Evolutionary conservation across 1,139 yeast species (phyloP), one percentile per base, ranked within the genome.

Genomic region (Pichia sp.): DNA sequence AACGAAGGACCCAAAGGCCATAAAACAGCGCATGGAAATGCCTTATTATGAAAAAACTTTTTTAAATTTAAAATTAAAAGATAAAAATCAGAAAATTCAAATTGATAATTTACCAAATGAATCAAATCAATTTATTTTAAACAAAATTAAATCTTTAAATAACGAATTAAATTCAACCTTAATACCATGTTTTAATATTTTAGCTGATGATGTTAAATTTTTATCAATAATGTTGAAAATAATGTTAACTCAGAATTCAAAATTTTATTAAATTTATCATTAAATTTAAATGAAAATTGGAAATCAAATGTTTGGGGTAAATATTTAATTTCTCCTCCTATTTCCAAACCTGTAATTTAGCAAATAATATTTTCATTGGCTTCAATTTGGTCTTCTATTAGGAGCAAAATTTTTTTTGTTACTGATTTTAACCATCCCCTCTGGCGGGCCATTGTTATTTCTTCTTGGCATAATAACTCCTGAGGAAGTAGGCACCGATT

Each of bases 141-240:
- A 45, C 12, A 63, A 60, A 39, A 51, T 61, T 10, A 40, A 47
- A 6, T 43, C 33, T 23, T 43, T 54, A 11, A 46, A 54, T 12
- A 52, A 49, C 6, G 64, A 62, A 38, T 47, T 62, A 27, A 51
- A 49, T 30, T 47, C 51, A 26, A 60, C 58, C 35, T 49, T 60
- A 23, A 47, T 55, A 4, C 63, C 62, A 4, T 61, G 65, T 42
- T 60, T 57, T 37, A 47, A 52, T 16, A 49, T 51, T 8, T 46
- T 63, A 12, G 36, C 50, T 35, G 47, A 48, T 4, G 67, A 63
- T 49, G 56, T 59, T 10, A 53, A 54, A 32, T 61, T 49, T 45
- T 46, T 63, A 20, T 55, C 60, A 39, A 40, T 54, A 51, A 57
- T 28, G 56, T 62, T 7, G 65, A 62, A 43, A 47, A 49, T 27